A percentile compares a stretch with the other conserved stretches of the same genome.
Conservation (phyloP, 805 yeast species). For the Candida succiphila region DNA sequence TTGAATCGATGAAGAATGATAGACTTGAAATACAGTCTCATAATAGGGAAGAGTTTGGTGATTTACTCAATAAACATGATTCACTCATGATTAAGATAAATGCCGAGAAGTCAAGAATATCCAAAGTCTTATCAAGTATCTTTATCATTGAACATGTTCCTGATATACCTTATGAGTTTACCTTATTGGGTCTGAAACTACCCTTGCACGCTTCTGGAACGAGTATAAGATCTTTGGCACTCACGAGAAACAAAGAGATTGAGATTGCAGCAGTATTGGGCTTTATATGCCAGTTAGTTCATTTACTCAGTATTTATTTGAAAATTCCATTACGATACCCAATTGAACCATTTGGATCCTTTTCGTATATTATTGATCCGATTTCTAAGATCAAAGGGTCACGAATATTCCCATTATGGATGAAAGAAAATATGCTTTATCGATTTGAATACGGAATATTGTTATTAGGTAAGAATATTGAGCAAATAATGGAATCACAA, state of each 20-base stretch:
- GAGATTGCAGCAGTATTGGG: constrained; percentile 41
- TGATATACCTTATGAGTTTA: constrained; percentile 15
- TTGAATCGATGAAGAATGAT: background rate
- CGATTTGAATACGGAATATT: constrained; percentile 41
- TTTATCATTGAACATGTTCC: constrained; percentile 21
- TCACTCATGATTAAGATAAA: constrained; percentile 4
- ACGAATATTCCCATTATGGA: constrained; percentile 37
- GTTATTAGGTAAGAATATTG: constrained; percentile 35
- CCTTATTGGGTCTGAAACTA: constrained; percentile 21
- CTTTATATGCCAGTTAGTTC: constrained; percentile 31
- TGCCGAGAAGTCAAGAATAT: constrained; percentile 16
- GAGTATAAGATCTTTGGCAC: constrained; percentile 6
- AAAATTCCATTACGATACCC: constrained; percentile 39
- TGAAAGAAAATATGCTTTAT: constrained; percentile 29
- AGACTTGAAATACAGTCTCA: no score
- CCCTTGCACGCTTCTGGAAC: constrained; percentile 6
- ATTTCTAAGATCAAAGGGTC: constrained; percentile 30
- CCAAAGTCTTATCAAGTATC: constrained; percentile 13
- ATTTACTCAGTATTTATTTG: constrained; percentile 29
- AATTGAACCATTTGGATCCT: constrained; percentile 35
- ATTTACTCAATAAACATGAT: background rate
- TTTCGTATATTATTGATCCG: constrained; percentile 37
- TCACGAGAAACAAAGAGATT: constrained; percentile 23
- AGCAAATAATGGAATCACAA: constrained; percentile 28
- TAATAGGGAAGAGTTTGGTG: background rate